Evolutionary conservation across 1,284 basidiomycete genomes (phyloP).

Genomic region (Rhodotorula sp.): DNA sequence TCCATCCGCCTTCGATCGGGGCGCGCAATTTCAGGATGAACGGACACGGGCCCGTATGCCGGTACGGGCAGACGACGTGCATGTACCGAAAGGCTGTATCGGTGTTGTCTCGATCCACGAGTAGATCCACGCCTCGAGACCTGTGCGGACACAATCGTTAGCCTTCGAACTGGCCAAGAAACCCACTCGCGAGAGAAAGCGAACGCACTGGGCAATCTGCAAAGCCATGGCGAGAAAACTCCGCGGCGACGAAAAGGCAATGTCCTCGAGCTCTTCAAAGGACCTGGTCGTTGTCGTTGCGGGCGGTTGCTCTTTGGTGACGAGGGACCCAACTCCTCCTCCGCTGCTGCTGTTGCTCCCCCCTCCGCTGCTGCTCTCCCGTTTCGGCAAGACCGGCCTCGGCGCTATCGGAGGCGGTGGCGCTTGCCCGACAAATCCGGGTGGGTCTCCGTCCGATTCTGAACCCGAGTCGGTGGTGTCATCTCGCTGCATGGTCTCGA

Average conservation of each 20-base stretch:
- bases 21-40: conserved; percentile 35
- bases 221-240: conserved; percentile 25
- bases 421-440: conserved; percentile 1
- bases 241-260: conserved; percentile 30
- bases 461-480: conserved; percentile 5
- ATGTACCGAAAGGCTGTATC: conserved; percentile 35
- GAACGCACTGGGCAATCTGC: conserved; percentile 28
- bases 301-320: not conserved
- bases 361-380: not conserved
- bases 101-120: conserved; percentile 35
- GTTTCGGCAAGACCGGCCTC: not conserved
- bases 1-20: conserved; percentile 38
- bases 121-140: conserved; percentile 16
- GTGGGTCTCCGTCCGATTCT: conserved; percentile 33
- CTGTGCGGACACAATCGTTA: conserved; percentile 7
- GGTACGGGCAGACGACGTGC: conserved; percentile 39
- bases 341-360: not conserved
- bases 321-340: not conserved
- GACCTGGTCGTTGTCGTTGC: not conserved
- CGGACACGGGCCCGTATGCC: conserved; percentile 26
- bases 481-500: too few species aligned
- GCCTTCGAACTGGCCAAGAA: not conserved
- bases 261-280: conserved; percentile 37
- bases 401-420: conserved; percentile 3
- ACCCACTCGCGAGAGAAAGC: not conserved